Base-by-base conservation (phyloP, 352 stramenopile genomes). In the Aphanomyces stellatus region DNA sequence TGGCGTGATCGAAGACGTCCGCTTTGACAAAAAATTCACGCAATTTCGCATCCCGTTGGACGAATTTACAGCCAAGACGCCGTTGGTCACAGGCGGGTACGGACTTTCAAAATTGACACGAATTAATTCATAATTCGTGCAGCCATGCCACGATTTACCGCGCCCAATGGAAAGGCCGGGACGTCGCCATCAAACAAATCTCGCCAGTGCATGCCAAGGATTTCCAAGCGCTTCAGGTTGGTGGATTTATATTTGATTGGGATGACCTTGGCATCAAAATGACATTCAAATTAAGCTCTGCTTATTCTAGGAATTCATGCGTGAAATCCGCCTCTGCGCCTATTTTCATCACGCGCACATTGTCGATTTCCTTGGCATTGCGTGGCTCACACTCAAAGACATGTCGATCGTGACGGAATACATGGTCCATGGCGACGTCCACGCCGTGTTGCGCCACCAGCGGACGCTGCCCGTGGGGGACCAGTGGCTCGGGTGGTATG, bases 301-400 rank as follows among this genome's bases (percentile, higher is more conserved):
- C 22, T n/a, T 33, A 19, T 7, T 0, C 5, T 62, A 62, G 55
- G 80, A 85, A 55, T 93, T 93, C 33, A 76, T 91, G 42, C 75
- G 74, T 10, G 85, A 93, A 73, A 91, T 93, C 71, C 87, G 87
- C 75, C 74, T 93, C 69, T 91, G 90, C 78, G 81, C 82, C 37
- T 82, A 74, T 13, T 87, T 91, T 33, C 81, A 60, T 0, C 85
- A 93, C 70, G 79, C 81, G 0, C 90, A 91, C 70, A 91, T 93
- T 65, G 82, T 93, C 55, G 76, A 88, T 69, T 91, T 93, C 48
- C 46, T 91, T 11, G 85, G 85, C 34, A 74, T 93, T 10, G 81
- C 76, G 27, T 93, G 85, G 85, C 66, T 76, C 8, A 78, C 75
- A 27, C 74, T 81, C 53, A 76, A 90, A 56, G 80, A 91, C 49